phyloP scores from a whole-genome alignment of 805 yeast species.

The Saccharomyces cerevisiae region DNA sequence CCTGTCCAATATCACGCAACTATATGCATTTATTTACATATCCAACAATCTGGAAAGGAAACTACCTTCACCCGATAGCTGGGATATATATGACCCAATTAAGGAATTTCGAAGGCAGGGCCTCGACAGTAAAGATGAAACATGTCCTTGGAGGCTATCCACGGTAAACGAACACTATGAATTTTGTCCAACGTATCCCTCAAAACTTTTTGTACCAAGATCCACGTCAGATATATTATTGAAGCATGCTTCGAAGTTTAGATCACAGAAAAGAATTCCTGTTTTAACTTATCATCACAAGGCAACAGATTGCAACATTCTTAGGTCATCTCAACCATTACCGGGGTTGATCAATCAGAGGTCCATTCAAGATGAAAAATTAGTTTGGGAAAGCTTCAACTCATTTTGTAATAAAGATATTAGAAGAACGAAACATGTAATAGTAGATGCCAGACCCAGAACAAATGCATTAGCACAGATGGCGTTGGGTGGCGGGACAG shows the following conservation, averaged over 20 bases:
- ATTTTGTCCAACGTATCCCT: slow-evolving; percentile 73
- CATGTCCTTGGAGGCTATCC: slow-evolving; percentile 61
- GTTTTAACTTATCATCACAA: slow-evolving; percentile 68
- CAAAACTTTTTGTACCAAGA: slow-evolving; percentile 58
- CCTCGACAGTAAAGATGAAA: slow-evolving; percentile 26
- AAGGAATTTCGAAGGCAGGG: slow-evolving; percentile 74
- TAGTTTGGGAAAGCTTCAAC: slow-evolving; percentile 67
- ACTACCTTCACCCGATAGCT: slow-evolving; percentile 42
- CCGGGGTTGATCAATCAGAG: slow-evolving; percentile 84
- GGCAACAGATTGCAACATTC: slow-evolving; percentile 65
- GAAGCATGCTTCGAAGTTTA: slow-evolving; percentile 71
- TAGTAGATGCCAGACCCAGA: slow-evolving; percentile 86
- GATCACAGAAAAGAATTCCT: slow-evolving; percentile 83
- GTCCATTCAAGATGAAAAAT: slow-evolving; percentile 83
- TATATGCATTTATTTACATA: slow-evolving; percentile 76
- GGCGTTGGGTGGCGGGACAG: slow-evolving; percentile 97
- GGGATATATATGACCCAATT: slow-evolving; percentile 59
- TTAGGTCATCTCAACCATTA: slow-evolving; percentile 87
- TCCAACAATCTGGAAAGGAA: slow-evolving; percentile 60
- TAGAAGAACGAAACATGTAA: slow-evolving; percentile 43
- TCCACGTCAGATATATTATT: slow-evolving; percentile 73
- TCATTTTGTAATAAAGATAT: slow-evolving; percentile 33
- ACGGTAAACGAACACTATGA: slow-evolving; percentile 53
- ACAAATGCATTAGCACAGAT: slow-evolving; percentile 95
- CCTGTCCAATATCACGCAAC: slow-evolving; percentile 41